A percentile compares a stretch with the other conserved stretches of the same genome.
Evolutionary conservation across 106 monocot species (phyloP).

Genomic region (Acorus calamus): DNA sequence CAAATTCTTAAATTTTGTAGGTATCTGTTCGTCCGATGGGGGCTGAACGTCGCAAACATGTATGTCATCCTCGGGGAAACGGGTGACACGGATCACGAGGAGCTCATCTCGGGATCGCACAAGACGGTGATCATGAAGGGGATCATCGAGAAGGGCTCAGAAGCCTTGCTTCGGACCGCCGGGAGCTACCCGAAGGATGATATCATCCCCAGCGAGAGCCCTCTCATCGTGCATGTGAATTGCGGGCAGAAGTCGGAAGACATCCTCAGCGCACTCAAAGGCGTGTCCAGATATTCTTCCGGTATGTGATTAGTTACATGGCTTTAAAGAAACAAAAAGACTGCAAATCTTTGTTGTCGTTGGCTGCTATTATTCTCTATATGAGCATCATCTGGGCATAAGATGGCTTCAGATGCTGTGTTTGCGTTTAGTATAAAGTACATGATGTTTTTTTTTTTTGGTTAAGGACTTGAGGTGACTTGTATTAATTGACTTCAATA

Average conservation of each 20-base stretch:
- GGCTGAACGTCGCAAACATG: slow-evolving; percentile 68
- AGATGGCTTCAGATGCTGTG: too few relatives aligned
- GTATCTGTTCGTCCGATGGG: slow-evolving; percentile 89
- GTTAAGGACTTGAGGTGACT: too few relatives aligned
- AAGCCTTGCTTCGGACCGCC: slow-evolving; percentile 54
- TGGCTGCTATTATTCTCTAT: too few relatives aligned
- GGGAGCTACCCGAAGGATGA: slow-evolving; percentile 84
- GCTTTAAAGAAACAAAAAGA: too few relatives aligned
- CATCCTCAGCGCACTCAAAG: slow-evolving; percentile 66
- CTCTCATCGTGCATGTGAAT: slow-evolving; percentile 37
- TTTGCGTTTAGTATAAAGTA: too few relatives aligned
- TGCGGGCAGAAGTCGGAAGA: slow-evolving; percentile 40
- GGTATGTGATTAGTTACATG: slow-evolving; percentile 17
- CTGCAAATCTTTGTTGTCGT: too few relatives aligned
- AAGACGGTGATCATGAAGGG: slow-evolving; percentile 80
- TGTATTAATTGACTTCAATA: too few relatives aligned
- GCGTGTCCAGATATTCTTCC: slow-evolving; percentile 43
- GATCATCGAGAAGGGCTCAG: slow-evolving; percentile 67
- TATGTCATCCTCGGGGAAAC: slow-evolving; percentile 77
- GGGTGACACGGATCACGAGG: slow-evolving; percentile 88
- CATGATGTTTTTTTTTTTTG: too few relatives aligned
- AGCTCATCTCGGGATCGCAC: slow-evolving; percentile 78
- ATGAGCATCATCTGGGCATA: too few relatives aligned
- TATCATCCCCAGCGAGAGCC: slow-evolving; percentile 68
- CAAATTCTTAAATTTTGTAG: slow-evolving; percentile 14